Base-by-base conservation (phyloP, 768 basidiomycete genomes). In the Xerocomellus chrysenteron region DNA sequence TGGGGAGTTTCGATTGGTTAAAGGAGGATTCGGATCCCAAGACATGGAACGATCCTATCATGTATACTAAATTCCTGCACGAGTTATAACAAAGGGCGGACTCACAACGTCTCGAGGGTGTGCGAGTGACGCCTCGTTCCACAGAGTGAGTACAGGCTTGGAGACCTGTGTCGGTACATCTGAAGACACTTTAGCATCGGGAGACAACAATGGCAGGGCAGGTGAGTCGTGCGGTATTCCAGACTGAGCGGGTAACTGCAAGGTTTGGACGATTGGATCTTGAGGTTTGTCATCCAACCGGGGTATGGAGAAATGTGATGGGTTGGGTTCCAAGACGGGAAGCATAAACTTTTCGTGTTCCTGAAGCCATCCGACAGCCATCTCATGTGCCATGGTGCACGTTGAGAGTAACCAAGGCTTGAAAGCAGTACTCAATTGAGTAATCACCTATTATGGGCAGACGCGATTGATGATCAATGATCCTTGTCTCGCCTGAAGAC, bases 251-350 rank as follows among this genome's bases (percentile, higher is more conserved):
- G 41, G 44, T 26, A 36, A 71, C 59, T 76, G 77, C 24, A 89
- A 58, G 17, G 77, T 72, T 42, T 87, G 84, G 69, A 91, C 74
- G 59, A 91, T 89, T 2, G 89, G 90, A 67, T 92, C 85, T 65
- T 91, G 90, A 3, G 90, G 89, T 59, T 80, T 83, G 56, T 90
- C 81, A n/a, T 77, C 73, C 44, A 92, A 71, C n/a, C 62, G 70
- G 11, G 88, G 85, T n/a, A 90, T 75, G 53, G 80, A 84, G 69
- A 91, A 90, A 14, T 57, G 68, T 1, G 81, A 75, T 16, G 69
- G 60, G 43, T 84, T 67, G 7, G 73, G 71, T 10, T 79, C 70
- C 21, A 84, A 70, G 21, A 16, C n/a, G 6, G 61, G 60, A 32
- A 71, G 60, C 1, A 37, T 37, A 36, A 65, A 59, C 37, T 42